Conservation (phyloP, 2,329 filamentous ascomycete species). For the Fusarium marasasianum region DNA sequence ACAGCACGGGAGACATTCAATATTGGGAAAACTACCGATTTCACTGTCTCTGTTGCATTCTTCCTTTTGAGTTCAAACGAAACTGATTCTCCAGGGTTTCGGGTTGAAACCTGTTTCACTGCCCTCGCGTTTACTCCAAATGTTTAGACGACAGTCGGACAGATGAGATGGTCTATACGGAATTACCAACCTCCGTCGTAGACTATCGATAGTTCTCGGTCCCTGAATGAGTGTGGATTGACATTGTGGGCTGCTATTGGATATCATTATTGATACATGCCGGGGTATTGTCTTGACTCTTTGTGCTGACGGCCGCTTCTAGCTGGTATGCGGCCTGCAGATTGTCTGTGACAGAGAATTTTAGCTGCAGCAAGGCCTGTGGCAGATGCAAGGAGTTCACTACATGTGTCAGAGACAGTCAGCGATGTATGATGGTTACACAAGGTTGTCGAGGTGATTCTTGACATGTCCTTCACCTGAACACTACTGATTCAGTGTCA, state of each 20-base stretch:
- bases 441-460: not conserved
- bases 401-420: not conserved
- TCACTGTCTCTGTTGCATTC: conserved; percentile 10
- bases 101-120: conserved; percentile 23
- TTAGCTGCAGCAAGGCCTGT: conserved; percentile 14
- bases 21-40: not conserved
- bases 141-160: not conserved
- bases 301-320: conserved; percentile 5
- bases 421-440: not conserved
- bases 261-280: not conserved
- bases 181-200: not conserved
- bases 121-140: not conserved
- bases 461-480: not conserved
- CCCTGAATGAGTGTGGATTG: not conserved
- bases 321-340: conserved; percentile 3
- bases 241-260: conserved; percentile 21
- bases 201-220: not conserved
- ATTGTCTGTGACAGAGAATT: conserved; percentile 13
- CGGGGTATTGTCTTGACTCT: conserved; percentile 20
- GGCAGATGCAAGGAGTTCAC: not conserved
- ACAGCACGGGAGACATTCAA: not conserved
- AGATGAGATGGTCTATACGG: not conserved
- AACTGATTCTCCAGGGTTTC: conserved; percentile 13
- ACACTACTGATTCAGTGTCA: not conserved
- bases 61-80: conserved; percentile 4